phyloP scores from a whole-genome alignment of 2,329 filamentous ascomycete species.

The Cercospora beticola region DNA sequence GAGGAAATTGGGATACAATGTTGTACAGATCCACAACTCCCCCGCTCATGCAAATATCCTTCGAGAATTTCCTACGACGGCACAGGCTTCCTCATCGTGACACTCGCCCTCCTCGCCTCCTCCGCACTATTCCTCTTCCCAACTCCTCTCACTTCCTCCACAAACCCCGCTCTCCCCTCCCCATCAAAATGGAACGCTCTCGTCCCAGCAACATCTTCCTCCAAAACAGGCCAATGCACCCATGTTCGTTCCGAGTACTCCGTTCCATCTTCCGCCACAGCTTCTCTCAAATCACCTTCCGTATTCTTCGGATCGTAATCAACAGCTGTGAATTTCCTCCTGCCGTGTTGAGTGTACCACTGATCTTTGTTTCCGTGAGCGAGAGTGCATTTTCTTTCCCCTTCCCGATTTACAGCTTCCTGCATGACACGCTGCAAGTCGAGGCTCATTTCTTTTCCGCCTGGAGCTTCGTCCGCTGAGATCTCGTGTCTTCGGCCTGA shows the following conservation, averaged over 20 bases:
- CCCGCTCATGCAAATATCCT: not conserved
- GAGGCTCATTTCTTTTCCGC: slow-evolving; percentile 17
- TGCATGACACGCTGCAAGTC: slow-evolving; percentile 38
- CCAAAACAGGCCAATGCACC: slow-evolving; percentile 47
- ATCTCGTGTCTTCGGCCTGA: slow-evolving; percentile 47
- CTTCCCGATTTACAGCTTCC: slow-evolving; percentile 34
- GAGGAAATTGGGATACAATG: not conserved
- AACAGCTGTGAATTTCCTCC: slow-evolving; percentile 38
- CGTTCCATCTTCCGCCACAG: slow-evolving; percentile 39
- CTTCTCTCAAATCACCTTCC: slow-evolving; percentile 44
- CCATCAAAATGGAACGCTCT: slow-evolving; percentile 35
- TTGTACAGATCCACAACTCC: not conserved
- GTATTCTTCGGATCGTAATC: slow-evolving; percentile 37
- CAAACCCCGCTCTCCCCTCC: not conserved
- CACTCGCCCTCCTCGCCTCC: not conserved
- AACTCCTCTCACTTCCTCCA: not conserved
- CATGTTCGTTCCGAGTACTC: slow-evolving; percentile 47
- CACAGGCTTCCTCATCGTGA: not conserved
- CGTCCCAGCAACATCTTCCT: slow-evolving; percentile 39
- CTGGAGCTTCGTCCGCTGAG: slow-evolving; percentile 39
- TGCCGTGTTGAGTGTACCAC: slow-evolving; percentile 1
- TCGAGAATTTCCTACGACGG: not conserved
- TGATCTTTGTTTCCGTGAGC: not conserved
- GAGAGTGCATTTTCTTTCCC: slow-evolving; percentile 18
- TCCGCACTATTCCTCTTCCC: not conserved